Conservation (phyloP, 2,329 filamentous ascomycete genomes). For the Botryotinia globosa region DNA sequence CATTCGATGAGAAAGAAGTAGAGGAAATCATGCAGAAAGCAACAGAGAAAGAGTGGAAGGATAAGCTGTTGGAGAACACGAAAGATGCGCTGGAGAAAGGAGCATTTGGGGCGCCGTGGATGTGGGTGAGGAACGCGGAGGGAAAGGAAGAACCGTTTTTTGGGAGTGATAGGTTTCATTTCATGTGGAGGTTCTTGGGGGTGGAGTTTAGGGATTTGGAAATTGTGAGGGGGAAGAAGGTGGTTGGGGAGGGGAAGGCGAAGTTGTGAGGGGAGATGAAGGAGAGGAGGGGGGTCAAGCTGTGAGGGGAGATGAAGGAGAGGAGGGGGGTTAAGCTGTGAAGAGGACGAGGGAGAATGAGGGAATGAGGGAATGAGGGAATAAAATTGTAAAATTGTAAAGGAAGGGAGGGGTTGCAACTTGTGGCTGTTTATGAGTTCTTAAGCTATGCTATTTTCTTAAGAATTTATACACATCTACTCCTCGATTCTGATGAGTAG, state of each 20-base stretch:
- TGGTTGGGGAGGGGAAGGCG: slow-evolving; percentile 20
- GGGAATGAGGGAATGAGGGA: neutral
- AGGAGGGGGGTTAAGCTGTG: too few species aligned
- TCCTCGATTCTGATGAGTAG: neutral
- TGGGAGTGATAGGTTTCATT: slow-evolving; percentile 71
- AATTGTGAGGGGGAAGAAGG: slow-evolving; percentile 38
- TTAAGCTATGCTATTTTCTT: neutral
- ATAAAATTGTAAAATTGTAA: neutral
- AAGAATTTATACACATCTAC: neutral
- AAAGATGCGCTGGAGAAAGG: slow-evolving; percentile 60
- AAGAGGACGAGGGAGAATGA: neutral
- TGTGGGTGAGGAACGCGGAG: slow-evolving; percentile 59
- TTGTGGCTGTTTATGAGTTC: neutral
- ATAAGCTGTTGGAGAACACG: slow-evolving; percentile 56
- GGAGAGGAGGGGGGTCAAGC: too few species aligned
- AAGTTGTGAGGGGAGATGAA: neutral
- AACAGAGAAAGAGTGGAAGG: slow-evolving; percentile 49
- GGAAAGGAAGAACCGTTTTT: slow-evolving; percentile 69
- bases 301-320: too few species aligned
- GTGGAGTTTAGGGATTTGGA: slow-evolving; percentile 57
- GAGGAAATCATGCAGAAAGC: slow-evolving; percentile 54
- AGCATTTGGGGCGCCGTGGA: slow-evolving; percentile 76
- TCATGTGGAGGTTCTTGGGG: slow-evolving; percentile 64
- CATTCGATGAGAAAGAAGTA: slow-evolving; percentile 53
- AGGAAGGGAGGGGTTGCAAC: neutral